These are phyloP conservation scores for Musa beccarii DNA, from an alignment of 176 grass and related monocot species.

Conservation along the genomic window DNA sequence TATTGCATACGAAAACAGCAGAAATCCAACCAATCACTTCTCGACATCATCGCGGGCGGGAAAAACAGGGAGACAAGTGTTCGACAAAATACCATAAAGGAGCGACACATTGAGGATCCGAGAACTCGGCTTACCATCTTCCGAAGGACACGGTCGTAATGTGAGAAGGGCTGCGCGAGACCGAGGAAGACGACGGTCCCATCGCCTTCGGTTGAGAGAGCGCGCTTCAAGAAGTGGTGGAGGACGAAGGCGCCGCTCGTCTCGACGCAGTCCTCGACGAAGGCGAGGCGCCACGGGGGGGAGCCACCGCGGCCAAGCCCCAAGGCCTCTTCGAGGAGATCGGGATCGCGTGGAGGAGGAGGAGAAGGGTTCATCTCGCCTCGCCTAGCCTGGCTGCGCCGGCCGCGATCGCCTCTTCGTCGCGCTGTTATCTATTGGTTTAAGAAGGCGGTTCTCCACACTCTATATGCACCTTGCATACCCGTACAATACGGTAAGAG, in stretches of 20 bases:
- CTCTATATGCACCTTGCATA: too few relatives aligned
- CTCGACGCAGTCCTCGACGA: constrained; percentile 67
- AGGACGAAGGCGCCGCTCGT: constrained; percentile 50
- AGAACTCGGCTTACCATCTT: constrained; percentile 34
- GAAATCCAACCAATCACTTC: too few relatives aligned
- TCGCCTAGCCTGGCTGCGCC: background rate
- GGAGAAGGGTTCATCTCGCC: background rate
- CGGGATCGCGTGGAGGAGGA: background rate
- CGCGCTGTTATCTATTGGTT: background rate
- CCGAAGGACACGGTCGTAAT: constrained; percentile 9
- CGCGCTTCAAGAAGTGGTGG: constrained; percentile 24
- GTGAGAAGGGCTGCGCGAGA: constrained; percentile 24
- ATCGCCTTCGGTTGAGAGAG: background rate
- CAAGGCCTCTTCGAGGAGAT: constrained; percentile 53
- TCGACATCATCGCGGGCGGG: too few relatives aligned
- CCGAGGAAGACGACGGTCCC: constrained; percentile 3
- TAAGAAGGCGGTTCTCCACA: too few relatives aligned
- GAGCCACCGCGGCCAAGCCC: constrained; percentile 20
- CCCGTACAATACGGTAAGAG: too few relatives aligned
- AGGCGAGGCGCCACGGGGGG: constrained; percentile 22
- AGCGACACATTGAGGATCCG: background rate
- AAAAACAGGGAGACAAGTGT: background rate
- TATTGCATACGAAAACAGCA: background rate
- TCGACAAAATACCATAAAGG: background rate
- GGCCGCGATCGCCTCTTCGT: background rate